These are phyloP conservation scores for Fusarium globosum DNA, from an alignment of 2,329 filamentous ascomycete species.

Conservation along the genomic window DNA sequence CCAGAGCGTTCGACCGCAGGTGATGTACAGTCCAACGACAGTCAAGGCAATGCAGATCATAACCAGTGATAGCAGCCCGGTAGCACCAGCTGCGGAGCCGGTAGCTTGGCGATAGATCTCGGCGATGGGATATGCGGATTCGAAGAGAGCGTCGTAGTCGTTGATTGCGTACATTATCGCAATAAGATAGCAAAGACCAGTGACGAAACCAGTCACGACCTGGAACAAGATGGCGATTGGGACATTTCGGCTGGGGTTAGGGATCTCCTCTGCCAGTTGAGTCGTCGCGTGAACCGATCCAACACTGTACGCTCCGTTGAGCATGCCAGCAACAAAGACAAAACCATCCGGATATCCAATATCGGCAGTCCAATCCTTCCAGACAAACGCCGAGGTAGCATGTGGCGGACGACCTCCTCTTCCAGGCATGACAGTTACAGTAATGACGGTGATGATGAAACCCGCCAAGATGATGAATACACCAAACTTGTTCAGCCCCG, in stretches of 20 bases:
- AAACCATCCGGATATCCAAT: constrained; percentile 56
- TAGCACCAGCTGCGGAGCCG: constrained; percentile 60
- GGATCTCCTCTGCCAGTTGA: constrained; percentile 75
- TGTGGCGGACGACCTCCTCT: constrained; percentile 44
- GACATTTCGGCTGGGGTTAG: constrained; percentile 60
- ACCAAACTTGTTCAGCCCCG: constrained; percentile 64
- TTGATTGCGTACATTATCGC: constrained; percentile 69
- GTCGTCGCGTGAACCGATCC: constrained; percentile 74
- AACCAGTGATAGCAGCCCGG: constrained; percentile 59
- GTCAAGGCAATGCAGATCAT: constrained; percentile 53
- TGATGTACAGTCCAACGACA: constrained; percentile 52
- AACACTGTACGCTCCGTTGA: constrained; percentile 76
- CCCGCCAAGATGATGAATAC: constrained; percentile 62
- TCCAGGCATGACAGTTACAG: constrained; percentile 64
- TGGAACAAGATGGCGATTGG: constrained; percentile 65
- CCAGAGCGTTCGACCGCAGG: constrained; percentile 55
- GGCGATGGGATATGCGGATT: constrained; percentile 70
- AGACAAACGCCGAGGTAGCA: constrained; percentile 53
- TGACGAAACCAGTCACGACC: constrained; percentile 61
- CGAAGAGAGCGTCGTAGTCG: constrained; percentile 61
- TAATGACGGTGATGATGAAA: constrained; percentile 65
- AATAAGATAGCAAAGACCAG: constrained; percentile 64
- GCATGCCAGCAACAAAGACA: constrained; percentile 56
- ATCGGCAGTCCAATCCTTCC: constrained; percentile 53
- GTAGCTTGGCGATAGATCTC: constrained; percentile 73